Evolutionary conservation across 352 stramenopile genomes (phyloP).

Genomic region (Phytophthora crassamura): DNA sequence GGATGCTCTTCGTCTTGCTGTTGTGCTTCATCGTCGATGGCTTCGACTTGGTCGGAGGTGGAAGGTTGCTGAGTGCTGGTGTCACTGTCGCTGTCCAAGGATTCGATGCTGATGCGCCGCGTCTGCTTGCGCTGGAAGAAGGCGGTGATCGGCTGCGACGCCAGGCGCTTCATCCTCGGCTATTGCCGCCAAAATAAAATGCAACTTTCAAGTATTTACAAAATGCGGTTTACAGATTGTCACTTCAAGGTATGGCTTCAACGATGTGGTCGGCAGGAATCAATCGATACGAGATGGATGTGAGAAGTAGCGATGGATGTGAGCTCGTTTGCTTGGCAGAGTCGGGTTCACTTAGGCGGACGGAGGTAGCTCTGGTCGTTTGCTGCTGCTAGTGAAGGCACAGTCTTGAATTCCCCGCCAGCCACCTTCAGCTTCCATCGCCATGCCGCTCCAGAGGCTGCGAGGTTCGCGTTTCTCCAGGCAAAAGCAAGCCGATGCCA

Average conservation of each 20-base stretch:
- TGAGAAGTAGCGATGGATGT: no score
- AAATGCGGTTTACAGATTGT: no score
- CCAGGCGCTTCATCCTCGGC: slow-evolving; percentile 35
- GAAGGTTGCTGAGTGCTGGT: slow-evolving; percentile 5
- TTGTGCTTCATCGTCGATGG: neutral
- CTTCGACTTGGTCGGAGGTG: slow-evolving; percentile 8
- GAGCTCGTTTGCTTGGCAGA: no score
- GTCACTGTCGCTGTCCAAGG: slow-evolving; percentile 28
- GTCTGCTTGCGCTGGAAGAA: slow-evolving; percentile 73
- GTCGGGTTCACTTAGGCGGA: no score
- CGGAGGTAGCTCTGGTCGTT: no score
- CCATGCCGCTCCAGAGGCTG: slow-evolving; percentile 30
- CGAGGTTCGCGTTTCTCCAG: slow-evolving; percentile 25
- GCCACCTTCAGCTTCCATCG: neutral
- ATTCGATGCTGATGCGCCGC: slow-evolving; percentile 28
- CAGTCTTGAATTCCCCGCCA: slow-evolving; percentile 25
- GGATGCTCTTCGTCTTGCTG: neutral
- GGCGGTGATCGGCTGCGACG: slow-evolving; percentile 53
- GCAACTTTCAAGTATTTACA: no score
- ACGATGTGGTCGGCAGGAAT: no score
- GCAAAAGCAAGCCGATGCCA: neutral
- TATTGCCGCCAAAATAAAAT: no score
- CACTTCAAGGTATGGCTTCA: no score
- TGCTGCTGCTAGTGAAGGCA: no score
- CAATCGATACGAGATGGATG: no score